Conservation (phyloP, 1,139 yeast species). For the Blastobotrys arbuscula region DNA sequence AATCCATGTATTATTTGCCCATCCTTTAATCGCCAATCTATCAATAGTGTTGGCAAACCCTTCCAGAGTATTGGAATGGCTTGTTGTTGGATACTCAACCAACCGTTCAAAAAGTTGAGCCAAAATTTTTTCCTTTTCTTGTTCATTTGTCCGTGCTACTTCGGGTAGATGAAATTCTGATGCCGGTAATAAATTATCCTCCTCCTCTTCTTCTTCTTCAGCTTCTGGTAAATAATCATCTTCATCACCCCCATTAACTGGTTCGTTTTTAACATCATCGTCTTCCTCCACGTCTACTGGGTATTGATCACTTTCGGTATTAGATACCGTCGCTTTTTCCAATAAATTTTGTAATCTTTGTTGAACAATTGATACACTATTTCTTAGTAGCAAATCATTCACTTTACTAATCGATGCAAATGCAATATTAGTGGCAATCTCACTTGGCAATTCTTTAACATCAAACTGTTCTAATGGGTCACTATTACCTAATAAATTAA, state of each 20-base stretch:
- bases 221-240: constrained; percentile 12
- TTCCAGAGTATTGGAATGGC: constrained; percentile 22
- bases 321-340: constrained; percentile 24
- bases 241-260: constrained; percentile 15
- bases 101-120: constrained; percentile 25
- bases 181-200: constrained; percentile 21
- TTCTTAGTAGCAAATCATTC: constrained; percentile 49
- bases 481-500: constrained; percentile 55
- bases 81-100: constrained; percentile 23
- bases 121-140: constrained; percentile 24
- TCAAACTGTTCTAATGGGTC: constrained; percentile 64
- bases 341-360: constrained; percentile 50
- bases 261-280: constrained; percentile 12
- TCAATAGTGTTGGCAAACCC: constrained; percentile 29
- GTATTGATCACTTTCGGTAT: constrained; percentile 13
- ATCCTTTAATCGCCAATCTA: constrained; percentile 37
- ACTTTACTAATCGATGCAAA: constrained; percentile 55
- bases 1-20: constrained; percentile 76
- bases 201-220: constrained; percentile 22
- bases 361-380: constrained; percentile 62
- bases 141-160: constrained; percentile 35
- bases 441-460: constrained; percentile 59
- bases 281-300: constrained; percentile 23
- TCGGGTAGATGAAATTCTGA: constrained; percentile 53
- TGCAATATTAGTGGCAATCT: constrained; percentile 60